Evolutionary conservation across 2,329 filamentous ascomycete genomes (phyloP).

Genomic region (Xylariaceae sp.): DNA sequence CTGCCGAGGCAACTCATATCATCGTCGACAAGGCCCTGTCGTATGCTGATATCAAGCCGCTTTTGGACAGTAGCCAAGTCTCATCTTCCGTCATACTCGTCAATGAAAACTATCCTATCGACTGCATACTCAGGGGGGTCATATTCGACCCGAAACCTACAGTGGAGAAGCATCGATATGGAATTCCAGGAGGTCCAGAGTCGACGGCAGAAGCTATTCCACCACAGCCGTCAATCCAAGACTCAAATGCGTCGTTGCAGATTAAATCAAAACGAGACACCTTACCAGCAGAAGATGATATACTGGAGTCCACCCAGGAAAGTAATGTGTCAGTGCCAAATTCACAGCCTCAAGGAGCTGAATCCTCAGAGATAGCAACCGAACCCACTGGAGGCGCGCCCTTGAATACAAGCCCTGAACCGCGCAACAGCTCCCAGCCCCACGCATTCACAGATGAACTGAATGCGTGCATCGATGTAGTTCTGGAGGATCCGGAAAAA

Average conservation of each 20-base stretch:
- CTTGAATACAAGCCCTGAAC: not conserved
- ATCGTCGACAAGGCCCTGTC: slow-evolving; percentile 67
- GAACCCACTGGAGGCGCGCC: not conserved
- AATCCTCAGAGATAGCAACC: not conserved
- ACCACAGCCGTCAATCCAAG: slow-evolving; percentile 7
- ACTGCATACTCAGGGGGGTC: slow-evolving; percentile 56
- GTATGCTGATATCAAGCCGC: slow-evolving; percentile 57
- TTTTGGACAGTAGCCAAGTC: slow-evolving; percentile 40
- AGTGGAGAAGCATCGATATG: slow-evolving; percentile 54
- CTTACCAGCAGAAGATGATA: not conserved
- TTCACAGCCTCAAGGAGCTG: slow-evolving; percentile 12
- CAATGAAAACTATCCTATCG: slow-evolving; percentile 62
- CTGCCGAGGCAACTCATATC: slow-evolving; percentile 65
- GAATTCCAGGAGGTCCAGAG: slow-evolving; percentile 45
- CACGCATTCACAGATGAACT: slow-evolving; percentile 11
- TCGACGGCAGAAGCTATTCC: slow-evolving; percentile 15
- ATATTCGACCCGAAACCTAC: slow-evolving; percentile 54
- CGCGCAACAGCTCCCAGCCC: not conserved
- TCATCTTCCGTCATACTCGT: slow-evolving; percentile 51
- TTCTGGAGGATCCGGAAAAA: slow-evolving; percentile 16
- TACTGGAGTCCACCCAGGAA: slow-evolving; percentile 6
- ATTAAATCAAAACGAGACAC: slow-evolving; percentile 16
- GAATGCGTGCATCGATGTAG: slow-evolving; percentile 12
- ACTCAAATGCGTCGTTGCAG: slow-evolving; percentile 16
- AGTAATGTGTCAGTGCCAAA: slow-evolving; percentile 8